Conservation (phyloP, 768 basidiomycete species). For the Pleurotus sapidus region DNA sequence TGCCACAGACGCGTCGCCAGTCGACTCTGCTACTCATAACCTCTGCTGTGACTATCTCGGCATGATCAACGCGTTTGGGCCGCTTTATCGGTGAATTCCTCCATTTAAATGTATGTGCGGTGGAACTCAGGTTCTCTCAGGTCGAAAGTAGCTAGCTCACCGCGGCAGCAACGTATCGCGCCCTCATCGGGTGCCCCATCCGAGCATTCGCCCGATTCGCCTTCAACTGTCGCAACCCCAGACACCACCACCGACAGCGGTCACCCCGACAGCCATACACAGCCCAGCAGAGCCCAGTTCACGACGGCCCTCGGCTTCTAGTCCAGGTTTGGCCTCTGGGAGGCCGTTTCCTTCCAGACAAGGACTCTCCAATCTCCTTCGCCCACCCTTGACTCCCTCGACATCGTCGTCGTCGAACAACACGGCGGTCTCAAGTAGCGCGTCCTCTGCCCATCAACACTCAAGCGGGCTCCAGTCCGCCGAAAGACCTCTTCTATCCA, state of each 20-base stretch:
- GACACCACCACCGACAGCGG: slow-evolving; percentile 23
- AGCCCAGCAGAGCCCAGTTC: slow-evolving; percentile 17
- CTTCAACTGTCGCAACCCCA: slow-evolving; percentile 15
- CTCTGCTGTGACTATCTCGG: slow-evolving; percentile 90
- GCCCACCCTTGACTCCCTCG: slow-evolving; percentile 10
- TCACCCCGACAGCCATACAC: slow-evolving; percentile 18
- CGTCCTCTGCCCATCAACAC: slow-evolving; percentile 8
- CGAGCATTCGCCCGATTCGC: slow-evolving; percentile 8
- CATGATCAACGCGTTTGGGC: slow-evolving; percentile 82
- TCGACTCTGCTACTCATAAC: slow-evolving; percentile 84
- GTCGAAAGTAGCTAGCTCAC: slow-evolving; percentile 27
- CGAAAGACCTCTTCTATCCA: slow-evolving; percentile 60
- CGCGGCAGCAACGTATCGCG: slow-evolving; percentile 15
- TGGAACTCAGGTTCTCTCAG: slow-evolving; percentile 10
- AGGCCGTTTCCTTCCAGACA: neutral
- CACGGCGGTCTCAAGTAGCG: slow-evolving; percentile 7
- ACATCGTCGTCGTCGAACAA: slow-evolving; percentile 16
- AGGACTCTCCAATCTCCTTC: neutral
- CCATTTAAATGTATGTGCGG: neutral
- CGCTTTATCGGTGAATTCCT: slow-evolving; percentile 70
- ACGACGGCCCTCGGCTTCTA: slow-evolving; percentile 2
- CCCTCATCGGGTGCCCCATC: slow-evolving; percentile 15
- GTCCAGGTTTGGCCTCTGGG: neutral
- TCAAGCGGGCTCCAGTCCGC: slow-evolving; percentile 13
- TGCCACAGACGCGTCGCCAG: slow-evolving; percentile 92